Evolutionary conservation across 306 rosid species (phyloP), one percentile per base, ranked within the genome.

Genomic region (Abrus precatorius): DNA sequence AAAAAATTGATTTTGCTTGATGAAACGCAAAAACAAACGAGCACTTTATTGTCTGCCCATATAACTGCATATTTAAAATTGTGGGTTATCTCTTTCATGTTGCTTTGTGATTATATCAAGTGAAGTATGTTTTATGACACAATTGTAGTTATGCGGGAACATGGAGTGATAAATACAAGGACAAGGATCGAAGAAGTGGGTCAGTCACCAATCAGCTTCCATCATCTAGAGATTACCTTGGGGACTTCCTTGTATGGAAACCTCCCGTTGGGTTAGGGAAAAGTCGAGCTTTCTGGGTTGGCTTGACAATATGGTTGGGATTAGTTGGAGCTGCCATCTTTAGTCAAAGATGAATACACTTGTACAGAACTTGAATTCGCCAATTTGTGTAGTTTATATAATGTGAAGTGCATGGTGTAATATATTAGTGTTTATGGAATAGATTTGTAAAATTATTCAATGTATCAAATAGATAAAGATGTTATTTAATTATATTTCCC

Each of bases 131-230:
- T 55, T 29, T 67, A 63, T 40, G 69, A 48, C 77, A 76, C 32
- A 14, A 67, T 40, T 85, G 82, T 86, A 93, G 99, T 79, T 95
- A 93, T 69, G 98, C 99, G 1, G 95, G 83, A 85, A 84, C 98
- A 59, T 95, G 99, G 99, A 90, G 85, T 28, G 97, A 93, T 78
- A 95, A 95, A 70, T 8, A 91, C 92, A 95, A 92, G 86, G 90
- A 90, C 90, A 87, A 79, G 84, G 94, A 84, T 56, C 71, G 63
- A 74, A 88, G 62, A 65, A 78, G 70, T 43, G 88, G 97, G 55
- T 56, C 97, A 20, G 82, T 89, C 10, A 90, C 90, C 69, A 89
- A 85, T 83, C 97, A 93, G 71, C 86, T 90, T 60, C 86, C 99
- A n/a, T 91, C 94, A 34, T 72, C 98, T 1, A 86, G 30, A 64